Conservation (phyloP, 208 protist species). For the Trypanosoma caninum region DNA sequence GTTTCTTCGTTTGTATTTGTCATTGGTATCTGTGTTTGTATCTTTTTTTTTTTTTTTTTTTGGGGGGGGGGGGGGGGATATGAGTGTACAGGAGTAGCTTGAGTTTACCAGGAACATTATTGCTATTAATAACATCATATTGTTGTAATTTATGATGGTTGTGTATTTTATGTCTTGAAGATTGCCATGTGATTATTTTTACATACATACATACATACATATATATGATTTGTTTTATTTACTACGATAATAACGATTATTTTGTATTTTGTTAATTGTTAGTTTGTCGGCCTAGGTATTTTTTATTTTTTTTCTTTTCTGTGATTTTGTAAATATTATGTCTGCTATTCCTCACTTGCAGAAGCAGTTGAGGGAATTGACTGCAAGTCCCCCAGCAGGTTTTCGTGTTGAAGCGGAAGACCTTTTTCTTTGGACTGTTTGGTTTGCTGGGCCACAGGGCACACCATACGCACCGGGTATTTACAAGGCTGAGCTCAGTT, state of each 20-base stretch:
- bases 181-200: slow-evolving; percentile 14
- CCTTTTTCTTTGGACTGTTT: slow-evolving; percentile 91
- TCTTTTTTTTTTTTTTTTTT: slow-evolving; percentile 15
- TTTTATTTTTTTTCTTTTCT: slow-evolving; percentile 7
- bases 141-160: too few species aligned
- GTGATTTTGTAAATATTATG: slow-evolving; percentile 28
- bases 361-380: slow-evolving; percentile 90
- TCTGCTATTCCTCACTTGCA: slow-evolving; percentile 84
- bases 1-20: slow-evolving; percentile 5
- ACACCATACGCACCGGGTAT: slow-evolving; percentile 88
- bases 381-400: slow-evolving; percentile 85
- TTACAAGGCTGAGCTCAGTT: slow-evolving; percentile 90
- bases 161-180: too few species aligned
- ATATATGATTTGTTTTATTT: too few species aligned
- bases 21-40: slow-evolving; percentile 7
- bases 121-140: too few species aligned
- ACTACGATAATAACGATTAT: too few species aligned
- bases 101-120: too few species aligned
- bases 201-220: too few species aligned
- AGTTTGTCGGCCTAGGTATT: background rate
- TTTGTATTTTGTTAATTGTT: background rate
- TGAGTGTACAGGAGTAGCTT: too few species aligned
- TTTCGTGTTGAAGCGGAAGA: slow-evolving; percentile 91
- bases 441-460: slow-evolving; percentile 82
- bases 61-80: too few species aligned